A percentile compares a stretch with the other conserved stretches of the same genome.
Conservation (phyloP, 1,139 yeast genomes). For the Diutina ranongensis region DNA sequence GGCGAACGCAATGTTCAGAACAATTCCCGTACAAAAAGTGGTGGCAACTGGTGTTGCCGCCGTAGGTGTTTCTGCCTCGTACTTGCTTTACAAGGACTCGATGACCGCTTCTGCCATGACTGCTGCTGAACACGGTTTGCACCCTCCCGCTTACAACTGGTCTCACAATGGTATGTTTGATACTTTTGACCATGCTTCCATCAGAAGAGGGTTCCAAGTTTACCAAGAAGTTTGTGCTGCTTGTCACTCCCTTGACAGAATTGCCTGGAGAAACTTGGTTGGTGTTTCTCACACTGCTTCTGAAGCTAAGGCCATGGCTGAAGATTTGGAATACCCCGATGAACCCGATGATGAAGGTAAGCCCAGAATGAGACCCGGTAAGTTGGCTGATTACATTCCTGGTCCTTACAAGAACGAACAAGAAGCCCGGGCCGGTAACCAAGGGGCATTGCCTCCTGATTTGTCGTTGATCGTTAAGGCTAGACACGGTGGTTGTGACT, state of each 20-base stretch:
- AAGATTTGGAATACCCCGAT: slow-evolving; percentile 94
- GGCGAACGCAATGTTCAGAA: slow-evolving; percentile 4
- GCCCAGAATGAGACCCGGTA: slow-evolving; percentile 97
- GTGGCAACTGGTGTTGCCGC: slow-evolving; percentile 56
- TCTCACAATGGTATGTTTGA: slow-evolving; percentile 87
- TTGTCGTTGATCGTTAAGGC: slow-evolving; percentile 95
- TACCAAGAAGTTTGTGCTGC: slow-evolving; percentile 99
- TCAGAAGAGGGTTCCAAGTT: slow-evolving; percentile 98
- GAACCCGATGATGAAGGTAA: slow-evolving; percentile 99
- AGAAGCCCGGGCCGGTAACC: slow-evolving; percentile 99
- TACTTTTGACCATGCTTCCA: slow-evolving; percentile 90
- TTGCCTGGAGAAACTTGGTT: slow-evolving; percentile 97
- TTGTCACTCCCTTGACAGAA: slow-evolving; percentile 93
- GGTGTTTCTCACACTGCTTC: slow-evolving; percentile 90
- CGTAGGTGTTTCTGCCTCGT: slow-evolving; percentile 62
- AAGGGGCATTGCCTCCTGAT: slow-evolving; percentile 98
- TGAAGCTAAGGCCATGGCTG: slow-evolving; percentile 91
- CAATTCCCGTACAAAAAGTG: slow-evolving; percentile 31
- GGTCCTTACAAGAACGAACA: slow-evolving; percentile 96
- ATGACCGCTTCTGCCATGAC: slow-evolving; percentile 93
- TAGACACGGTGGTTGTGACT: slow-evolving; percentile 97
- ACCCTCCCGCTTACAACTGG: slow-evolving; percentile 90
- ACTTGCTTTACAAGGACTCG: slow-evolving; percentile 66
- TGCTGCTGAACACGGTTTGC: slow-evolving; percentile 98
- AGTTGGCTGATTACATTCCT: slow-evolving; percentile 90